Base-by-base conservation (phyloP, 163 green algal genomes). In the Chloromonas sp. region DNA sequence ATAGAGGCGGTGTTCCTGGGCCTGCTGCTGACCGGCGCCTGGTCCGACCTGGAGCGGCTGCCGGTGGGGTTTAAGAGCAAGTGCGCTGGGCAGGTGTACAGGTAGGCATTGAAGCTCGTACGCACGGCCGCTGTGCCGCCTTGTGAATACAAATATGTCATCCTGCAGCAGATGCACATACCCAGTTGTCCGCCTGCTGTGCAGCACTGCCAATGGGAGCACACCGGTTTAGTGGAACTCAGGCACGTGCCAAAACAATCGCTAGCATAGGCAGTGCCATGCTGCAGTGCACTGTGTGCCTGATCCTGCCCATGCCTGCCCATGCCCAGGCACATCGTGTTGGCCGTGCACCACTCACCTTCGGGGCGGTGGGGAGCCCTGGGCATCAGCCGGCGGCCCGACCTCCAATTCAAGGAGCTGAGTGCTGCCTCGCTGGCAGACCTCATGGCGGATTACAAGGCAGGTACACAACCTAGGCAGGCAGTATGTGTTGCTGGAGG, bases 391-490 rank as follows among this genome's bases (percentile, higher is more conserved):
- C 86, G 92, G 14, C 84, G 87, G 14, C 59, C 81, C 2, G 84
- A 92, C 76, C 82, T 95, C 15, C 92, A 92, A 88, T 89, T 89
- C 86, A 95, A 94, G 89, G 71, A 81, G 3, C 81, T 92, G 60
- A 3, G 57, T 66, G 81, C 60, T 59, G 3, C 60, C 78, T 91
- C 83, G 84, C 61, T 94, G 83, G 81, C 90, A 83, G 88, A 89
- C 3, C 61, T 94, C 14, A 70, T 93, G n/a, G n/a, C 2, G 71
- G 13, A 79, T 36, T 79, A 59, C 71, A 79, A 79, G 71, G 71
- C 58, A 36, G 36, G 36, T 36, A 36, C 36, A 36, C 36, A 36
- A 36, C 36, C 36, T 36, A 36, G 36, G 36, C 36, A 36, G 36
- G 36, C 36, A 36, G 36, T 36, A 36, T 36, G 36, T 36, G 36